phyloP scores from a whole-genome alignment of 306 rosid species.

The Medicago lupulina region DNA sequence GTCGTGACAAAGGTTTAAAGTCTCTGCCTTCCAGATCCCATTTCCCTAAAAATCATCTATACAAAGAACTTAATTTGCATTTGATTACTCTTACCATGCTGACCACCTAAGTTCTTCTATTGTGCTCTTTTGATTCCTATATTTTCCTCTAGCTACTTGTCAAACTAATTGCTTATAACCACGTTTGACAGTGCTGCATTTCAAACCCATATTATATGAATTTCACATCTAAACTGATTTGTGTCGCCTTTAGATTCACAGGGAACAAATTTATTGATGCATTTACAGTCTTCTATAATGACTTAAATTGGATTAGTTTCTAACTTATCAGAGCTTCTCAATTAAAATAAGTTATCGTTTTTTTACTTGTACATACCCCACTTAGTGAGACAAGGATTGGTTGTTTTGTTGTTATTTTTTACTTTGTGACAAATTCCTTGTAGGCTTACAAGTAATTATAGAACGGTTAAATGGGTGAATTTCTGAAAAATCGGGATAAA shows the following conservation, averaged over 20 bases:
- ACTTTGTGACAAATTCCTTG: neutral
- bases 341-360: neutral
- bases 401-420: neutral
- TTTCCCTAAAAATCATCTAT: slow-evolving; percentile 26
- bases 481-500: neutral
- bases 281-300: neutral
- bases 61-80: slow-evolving; percentile 9
- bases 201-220: slow-evolving; percentile 9
- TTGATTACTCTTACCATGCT: slow-evolving; percentile 22
- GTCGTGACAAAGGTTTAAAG: slow-evolving; percentile 1
- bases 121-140: neutral
- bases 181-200: neutral
- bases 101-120: slow-evolving; percentile 15
- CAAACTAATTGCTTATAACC: slow-evolving; percentile 2
- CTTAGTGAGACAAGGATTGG: too few species aligned
- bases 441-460: neutral
- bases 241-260: slow-evolving; percentile 19
- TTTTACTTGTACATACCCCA: too few species aligned
- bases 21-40: neutral
- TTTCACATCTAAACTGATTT: slow-evolving; percentile 24
- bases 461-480: neutral
- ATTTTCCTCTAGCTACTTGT: slow-evolving; percentile 7
- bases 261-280: slow-evolving; percentile 2
- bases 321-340: slow-evolving; percentile 1
- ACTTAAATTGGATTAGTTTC: neutral